Base-by-base conservation (phyloP, 2,329 filamentous ascomycete genomes). In the Penicillium sp. region DNA sequence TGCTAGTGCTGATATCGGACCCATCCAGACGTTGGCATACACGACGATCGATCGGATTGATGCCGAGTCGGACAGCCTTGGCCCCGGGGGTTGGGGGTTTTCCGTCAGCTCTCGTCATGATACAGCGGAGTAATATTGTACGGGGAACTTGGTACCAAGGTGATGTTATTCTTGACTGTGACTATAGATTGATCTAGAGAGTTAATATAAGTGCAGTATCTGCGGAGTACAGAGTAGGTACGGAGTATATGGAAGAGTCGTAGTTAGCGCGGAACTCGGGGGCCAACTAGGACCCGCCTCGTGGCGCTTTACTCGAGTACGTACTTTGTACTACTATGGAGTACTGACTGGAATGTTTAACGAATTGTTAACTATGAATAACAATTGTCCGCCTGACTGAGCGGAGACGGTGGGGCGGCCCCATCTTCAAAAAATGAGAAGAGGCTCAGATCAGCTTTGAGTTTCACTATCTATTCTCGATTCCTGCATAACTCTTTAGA, bases 391-490 rank as follows among this genome's bases (percentile, higher is more conserved):
- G 20, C 20, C 25, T 24, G 37, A 13, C 20, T 5, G 2, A 27
- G 8, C 8, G 25, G 25, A 27, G 25, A 27, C 32, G 32, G 32
- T 35, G 32, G 32, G 32, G 32, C n/a, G n/a, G n/a, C n/a, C n/a
- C 32, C n/a, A 29, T 10, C 27, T 12, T 29, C 10, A 18, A 39
- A 44, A 13, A 20, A 43, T 9, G 28, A 25, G 49, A 46, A 27
- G 60, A 62, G 55, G 53, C 46, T 59, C 15, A 18, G 15, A 18
- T 18, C 15, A 18, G 47, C 20, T 23, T 23, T 23, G 50, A 40
- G 3, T 28, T 28, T 28, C 4, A 9, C 27, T 28, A 32, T 46
- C 33, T 15, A 20, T 23, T 41, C 38, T 28, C 3, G 6, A 25
- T 10, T 40, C 20, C 20, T 25, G 25, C 25, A 27, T 25, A 24